Evolutionary conservation across 208 protist species (phyloP), one percentile per base, ranked within the genome.

Genomic region (Strigomonas culicis): DNA sequence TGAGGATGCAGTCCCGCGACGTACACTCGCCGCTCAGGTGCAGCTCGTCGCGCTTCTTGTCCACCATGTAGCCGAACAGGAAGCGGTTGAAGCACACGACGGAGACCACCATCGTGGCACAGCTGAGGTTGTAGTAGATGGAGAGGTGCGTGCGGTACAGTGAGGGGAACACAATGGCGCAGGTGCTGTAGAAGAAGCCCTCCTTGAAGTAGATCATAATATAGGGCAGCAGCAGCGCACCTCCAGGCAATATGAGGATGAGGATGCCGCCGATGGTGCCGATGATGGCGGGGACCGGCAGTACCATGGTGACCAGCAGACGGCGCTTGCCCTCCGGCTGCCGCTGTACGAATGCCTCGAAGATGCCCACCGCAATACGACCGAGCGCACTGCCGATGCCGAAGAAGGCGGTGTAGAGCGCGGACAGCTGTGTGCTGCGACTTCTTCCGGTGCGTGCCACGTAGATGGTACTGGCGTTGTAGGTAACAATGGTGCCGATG

Each of bases 141-240:
- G 66, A 69, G 58, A 82, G 79, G 66, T 89, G 63, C 21, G 34
- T 47, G 52, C 73, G 55, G 51, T 79, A 89, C 22, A 89, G 66
- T 52, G 68, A 81, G 39, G 82, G 82, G 63, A 82, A 89, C 70
- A 84, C 82, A 22, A 89, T 71, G 24, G 82, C 82, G 44, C 73
- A 72, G n/a, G 82, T 61, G 27, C 75, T 77, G 56, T 77, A 71
- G 67, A 80, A 83, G 46, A 78, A 55, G 72, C 82, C 82, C 60
- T 89, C 72, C 65, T 89, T 80, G 36, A 89, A 81, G 66, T 89
- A 89, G 34, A 85, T 63, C 41, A 89, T 53, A 21, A 89, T 82
- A 67, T 86, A 89, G 27, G 82, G 82, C 32, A 89, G 65, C 27
- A 89, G 72, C 6, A 89, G 69, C 11, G 68, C 69, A 25, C 84